A percentile compares a stretch with the other conserved stretches of the same genome.
Conservation (phyloP, 2,329 filamentous ascomycete species). For the Dactylellina haptotyla region DNA sequence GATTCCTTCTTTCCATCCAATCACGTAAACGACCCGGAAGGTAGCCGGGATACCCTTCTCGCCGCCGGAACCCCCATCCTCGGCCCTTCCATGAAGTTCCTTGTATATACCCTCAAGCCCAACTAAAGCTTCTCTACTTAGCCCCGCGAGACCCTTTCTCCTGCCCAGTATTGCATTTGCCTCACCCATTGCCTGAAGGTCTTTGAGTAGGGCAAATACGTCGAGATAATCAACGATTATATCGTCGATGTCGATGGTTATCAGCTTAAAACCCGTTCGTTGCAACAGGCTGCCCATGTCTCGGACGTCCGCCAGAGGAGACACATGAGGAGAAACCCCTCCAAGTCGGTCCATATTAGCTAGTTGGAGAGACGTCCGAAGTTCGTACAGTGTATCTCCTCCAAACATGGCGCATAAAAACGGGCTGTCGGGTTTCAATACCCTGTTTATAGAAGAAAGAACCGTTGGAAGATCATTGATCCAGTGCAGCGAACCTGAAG, state of each 20-base stretch:
- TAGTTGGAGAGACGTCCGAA: slow-evolving; percentile 90
- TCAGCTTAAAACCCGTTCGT: slow-evolving; percentile 89
- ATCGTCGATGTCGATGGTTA: slow-evolving; percentile 97
- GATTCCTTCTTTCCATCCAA: slow-evolving; percentile 90
- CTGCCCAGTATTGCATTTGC: slow-evolving; percentile 87
- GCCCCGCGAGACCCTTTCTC: slow-evolving; percentile 73
- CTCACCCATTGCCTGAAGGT: slow-evolving; percentile 96
- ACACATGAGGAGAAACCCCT: slow-evolving; percentile 90
- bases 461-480: slow-evolving; percentile 93
- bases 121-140: slow-evolving; percentile 83
- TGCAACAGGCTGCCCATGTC: slow-evolving; percentile 89
- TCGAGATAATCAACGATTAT: slow-evolving; percentile 95
- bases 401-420: slow-evolving; percentile 97
- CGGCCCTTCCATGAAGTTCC: slow-evolving; percentile 83
- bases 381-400: slow-evolving; percentile 90
- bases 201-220: slow-evolving; percentile 88
- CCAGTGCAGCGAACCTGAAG: slow-evolving; percentile 92
- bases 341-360: slow-evolving; percentile 89
- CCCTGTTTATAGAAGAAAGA: slow-evolving; percentile 82
- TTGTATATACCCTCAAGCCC: slow-evolving; percentile 90
- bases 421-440: slow-evolving; percentile 88
- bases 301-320: slow-evolving; percentile 87
- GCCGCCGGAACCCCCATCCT: slow-evolving; percentile 62
- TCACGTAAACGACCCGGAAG: slow-evolving; percentile 87
- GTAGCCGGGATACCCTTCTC: slow-evolving; percentile 77